Percentiles rank a stretch among this genome's conserved stretches.
phyloP scores from a whole-genome alignment of 2,329 filamentous ascomycete species.

The Magnaporthiopsis poae region DNA sequence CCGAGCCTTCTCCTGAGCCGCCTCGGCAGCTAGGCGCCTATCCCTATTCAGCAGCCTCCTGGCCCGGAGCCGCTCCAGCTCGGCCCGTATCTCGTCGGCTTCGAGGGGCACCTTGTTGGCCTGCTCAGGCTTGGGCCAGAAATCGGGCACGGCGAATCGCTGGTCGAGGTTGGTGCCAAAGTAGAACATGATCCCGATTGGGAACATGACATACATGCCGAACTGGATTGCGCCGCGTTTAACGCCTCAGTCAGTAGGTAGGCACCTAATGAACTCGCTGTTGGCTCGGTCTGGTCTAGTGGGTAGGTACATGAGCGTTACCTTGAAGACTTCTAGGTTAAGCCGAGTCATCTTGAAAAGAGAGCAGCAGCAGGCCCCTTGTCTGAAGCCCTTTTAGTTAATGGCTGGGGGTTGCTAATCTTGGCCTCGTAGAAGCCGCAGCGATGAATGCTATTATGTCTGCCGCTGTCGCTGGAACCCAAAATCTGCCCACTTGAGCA shows the following conservation, averaged over 20 bases:
- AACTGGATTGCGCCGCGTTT: conserved; percentile 50
- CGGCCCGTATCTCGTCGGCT: conserved; percentile 69
- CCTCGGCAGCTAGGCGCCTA: conserved; percentile 37
- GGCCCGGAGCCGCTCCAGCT: conserved; percentile 62
- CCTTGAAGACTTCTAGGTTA: conserved; percentile 93
- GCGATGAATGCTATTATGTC: neutral
- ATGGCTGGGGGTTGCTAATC: neutral
- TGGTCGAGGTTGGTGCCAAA: conserved; percentile 96
- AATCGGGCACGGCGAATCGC: conserved; percentile 77
- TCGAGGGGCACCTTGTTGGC: conserved; percentile 69
- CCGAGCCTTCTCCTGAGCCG: conserved; percentile 11
- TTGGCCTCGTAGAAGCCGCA: neutral
- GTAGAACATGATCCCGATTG: conserved; percentile 99
- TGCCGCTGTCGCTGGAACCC: neutral
- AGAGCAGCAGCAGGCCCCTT: neutral
- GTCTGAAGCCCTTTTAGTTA: neutral
- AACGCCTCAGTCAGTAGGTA: neutral
- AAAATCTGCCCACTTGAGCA: neutral
- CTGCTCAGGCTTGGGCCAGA: conserved; percentile 80
- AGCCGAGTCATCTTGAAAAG: conserved; percentile 58
- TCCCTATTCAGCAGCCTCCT: conserved; percentile 68
- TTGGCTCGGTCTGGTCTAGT: neutral
- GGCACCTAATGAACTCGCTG: neutral
- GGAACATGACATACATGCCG: conserved; percentile 97
- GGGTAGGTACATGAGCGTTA: conserved; percentile 25